Evolutionary conservation across 2,329 filamentous ascomycete species (phyloP).

Genomic region (Cercospora sp.): DNA sequence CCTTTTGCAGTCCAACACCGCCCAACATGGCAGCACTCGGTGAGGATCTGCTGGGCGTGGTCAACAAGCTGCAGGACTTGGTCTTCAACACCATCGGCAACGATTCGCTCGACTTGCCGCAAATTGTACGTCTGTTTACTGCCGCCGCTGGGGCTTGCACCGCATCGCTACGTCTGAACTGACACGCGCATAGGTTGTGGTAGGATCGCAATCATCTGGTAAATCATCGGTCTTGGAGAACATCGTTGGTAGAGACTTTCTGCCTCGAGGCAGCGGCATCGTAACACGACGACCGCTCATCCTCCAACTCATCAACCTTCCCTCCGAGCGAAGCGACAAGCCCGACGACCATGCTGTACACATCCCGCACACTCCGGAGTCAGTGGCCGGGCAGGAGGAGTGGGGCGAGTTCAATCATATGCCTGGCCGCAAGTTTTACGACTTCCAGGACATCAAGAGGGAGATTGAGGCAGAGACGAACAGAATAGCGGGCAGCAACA

Average conservation of each 20-base stretch:
- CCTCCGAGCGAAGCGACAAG: slow-evolving; percentile 68
- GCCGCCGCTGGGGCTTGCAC: slow-evolving; percentile 17
- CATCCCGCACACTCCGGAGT: slow-evolving; percentile 74
- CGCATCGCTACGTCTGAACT: slow-evolving; percentile 19
- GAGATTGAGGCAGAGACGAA: slow-evolving; percentile 98
- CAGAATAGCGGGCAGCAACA: slow-evolving; percentile 92
- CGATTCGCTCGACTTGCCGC: slow-evolving; percentile 93
- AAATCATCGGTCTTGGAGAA: slow-evolving; percentile 99
- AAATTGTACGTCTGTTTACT: slow-evolving; percentile 73
- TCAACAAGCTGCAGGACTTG: slow-evolving; percentile 97
- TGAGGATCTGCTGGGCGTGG: slow-evolving; percentile 89
- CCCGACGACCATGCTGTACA: slow-evolving; percentile 64
- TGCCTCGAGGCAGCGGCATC: slow-evolving; percentile 94
- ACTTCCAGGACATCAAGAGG: slow-evolving; percentile 89
- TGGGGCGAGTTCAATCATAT: slow-evolving; percentile 98
- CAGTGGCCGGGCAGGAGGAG: slow-evolving; percentile 64
- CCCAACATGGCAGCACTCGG: slow-evolving; percentile 81
- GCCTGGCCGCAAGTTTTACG: slow-evolving; percentile 81
- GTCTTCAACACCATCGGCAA: slow-evolving; percentile 99
- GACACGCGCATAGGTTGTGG: slow-evolving; percentile 71
- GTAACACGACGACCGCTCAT: slow-evolving; percentile 93
- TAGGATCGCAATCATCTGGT: slow-evolving; percentile 95
- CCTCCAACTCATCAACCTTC: slow-evolving; percentile 96
- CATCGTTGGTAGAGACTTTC: slow-evolving; percentile 95
- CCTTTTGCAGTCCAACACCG: slow-evolving; percentile 10